Evolutionary conservation across 2,329 filamentous ascomycete species (phyloP), one percentile per base, ranked within the genome.

Genomic region (Cyclaneusma minus): DNA sequence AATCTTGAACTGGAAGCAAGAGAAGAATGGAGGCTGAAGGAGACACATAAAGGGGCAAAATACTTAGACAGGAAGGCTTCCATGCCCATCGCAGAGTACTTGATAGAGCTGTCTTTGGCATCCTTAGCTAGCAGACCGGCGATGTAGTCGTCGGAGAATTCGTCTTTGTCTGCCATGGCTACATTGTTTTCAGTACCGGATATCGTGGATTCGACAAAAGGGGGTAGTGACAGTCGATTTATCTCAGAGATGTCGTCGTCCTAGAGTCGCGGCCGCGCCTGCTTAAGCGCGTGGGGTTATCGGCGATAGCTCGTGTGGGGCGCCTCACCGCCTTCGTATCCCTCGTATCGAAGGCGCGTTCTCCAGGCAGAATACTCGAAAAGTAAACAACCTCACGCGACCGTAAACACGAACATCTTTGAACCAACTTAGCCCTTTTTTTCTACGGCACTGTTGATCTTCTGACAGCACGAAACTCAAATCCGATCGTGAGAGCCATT

Each of bases 61-160:
- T 48, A 68, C 64, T 60, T 61, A 40, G 55, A 58, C 25, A 63
- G 48, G 39, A 71, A 76, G 11, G 76, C 79, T 29, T 79, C 68
- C 35, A 85, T 56, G 7, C 82, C 83, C 44, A 82, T 61, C 5
- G 75, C 56, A 1, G 80, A 78, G 48, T 85, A 89, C 43, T 69
- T 78, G 24, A 78, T 54, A 3, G 76, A 78, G 39, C 64, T 76
- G 31, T 77, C 68, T 32, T 65, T 71, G 8, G 85, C 85, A 50
- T 94, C 85, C 38, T 78, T 69, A 26, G 73, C 68, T 18, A 95
- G 61, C n/a, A 93, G 57, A 24, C 65, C 64, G 10, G 82, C 82
- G 35, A 93, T 72, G 43, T 84, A 83, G 27, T 82, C 77, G 45
- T 91, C 81, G 12, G 71, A 73, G 24, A 76, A 45, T n/a, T 61